These are phyloP conservation scores for Pterula multifida DNA, from an alignment of 1,284 basidiomycete species.

Conservation along the genomic window DNA sequence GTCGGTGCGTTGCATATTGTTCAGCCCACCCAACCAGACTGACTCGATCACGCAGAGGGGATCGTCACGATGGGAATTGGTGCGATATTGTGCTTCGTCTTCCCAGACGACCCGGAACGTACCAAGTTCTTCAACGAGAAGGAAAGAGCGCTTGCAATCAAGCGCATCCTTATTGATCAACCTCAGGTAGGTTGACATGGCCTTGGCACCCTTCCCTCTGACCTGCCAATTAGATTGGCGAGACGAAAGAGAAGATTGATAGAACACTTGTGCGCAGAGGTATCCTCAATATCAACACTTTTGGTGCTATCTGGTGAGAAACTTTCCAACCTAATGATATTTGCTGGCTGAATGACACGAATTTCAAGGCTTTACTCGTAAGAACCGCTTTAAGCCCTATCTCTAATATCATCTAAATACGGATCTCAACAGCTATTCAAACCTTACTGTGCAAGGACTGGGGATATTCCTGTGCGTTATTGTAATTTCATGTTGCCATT, in stretches of 20 bases:
- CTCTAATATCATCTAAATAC: not conserved
- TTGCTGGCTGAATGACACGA: too few species aligned
- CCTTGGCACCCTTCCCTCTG: not conserved
- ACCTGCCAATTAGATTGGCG: not conserved
- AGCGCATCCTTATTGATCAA: not conserved
- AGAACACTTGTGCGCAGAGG: not conserved
- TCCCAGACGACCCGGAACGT: slow-evolving; percentile 1
- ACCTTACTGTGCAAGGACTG: slow-evolving; percentile 1
- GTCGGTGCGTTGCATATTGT: not conserved
- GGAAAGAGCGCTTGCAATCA: not conserved
- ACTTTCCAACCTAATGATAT: too few species aligned
- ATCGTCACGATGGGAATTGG: slow-evolving; percentile 1
- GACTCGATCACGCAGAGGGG: slow-evolving; percentile 2
- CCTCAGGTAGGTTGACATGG: not conserved
- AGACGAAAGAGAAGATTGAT: not conserved
- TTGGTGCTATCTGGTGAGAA: not conserved
- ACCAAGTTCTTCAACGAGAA: slow-evolving; percentile 1
- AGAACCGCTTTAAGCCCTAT: too few species aligned
- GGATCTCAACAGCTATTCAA: not conserved
- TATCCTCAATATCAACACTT: not conserved
- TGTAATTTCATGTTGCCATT: too few species aligned
- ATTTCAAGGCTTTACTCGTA: not conserved
- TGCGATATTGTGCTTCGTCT: not conserved
- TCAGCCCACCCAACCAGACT: not conserved
- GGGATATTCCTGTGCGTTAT: slow-evolving; percentile 2